These are phyloP conservation scores for Talaromyces funiculosus DNA, from an alignment of 2,329 filamentous ascomycete species.

Conservation along the genomic window DNA sequence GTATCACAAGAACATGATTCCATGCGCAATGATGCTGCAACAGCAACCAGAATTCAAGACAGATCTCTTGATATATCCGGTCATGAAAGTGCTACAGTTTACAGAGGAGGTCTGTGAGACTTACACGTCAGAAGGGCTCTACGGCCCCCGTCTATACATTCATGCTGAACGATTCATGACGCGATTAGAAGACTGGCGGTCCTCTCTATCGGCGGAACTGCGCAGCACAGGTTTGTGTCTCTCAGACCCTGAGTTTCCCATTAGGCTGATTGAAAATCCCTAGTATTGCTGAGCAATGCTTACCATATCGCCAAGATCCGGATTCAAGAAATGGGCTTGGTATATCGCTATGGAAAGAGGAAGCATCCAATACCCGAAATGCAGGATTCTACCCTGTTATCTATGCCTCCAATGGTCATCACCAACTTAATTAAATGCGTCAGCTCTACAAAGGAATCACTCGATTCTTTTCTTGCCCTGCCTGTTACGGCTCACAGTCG, in stretches of 20 bases:
- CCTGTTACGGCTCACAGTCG: slow-evolving; percentile 8
- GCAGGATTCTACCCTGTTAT: slow-evolving; percentile 12
- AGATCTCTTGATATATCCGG: slow-evolving; percentile 20
- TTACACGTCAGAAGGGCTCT: slow-evolving; percentile 13
- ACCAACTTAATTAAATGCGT: slow-evolving; percentile 15
- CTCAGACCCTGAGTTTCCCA: too few species aligned
- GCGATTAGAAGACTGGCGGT: slow-evolving; percentile 18
- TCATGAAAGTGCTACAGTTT: slow-evolving; percentile 19
- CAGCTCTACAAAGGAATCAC: slow-evolving; percentile 12
- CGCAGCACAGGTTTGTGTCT: slow-evolving; percentile 11
- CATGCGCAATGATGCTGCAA: slow-evolving; percentile 19
- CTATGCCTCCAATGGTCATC: slow-evolving; percentile 12
- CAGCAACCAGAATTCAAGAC: slow-evolving; percentile 19
- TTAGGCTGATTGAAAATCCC: background rate
- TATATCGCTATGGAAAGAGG: slow-evolving; percentile 15
- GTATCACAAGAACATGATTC: slow-evolving; percentile 17
- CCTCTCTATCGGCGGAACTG: slow-evolving; percentile 14
- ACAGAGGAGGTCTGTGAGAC: slow-evolving; percentile 18
- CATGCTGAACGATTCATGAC: slow-evolving; percentile 17
- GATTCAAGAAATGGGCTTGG: slow-evolving; percentile 16
- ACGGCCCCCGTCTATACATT: slow-evolving; percentile 12
- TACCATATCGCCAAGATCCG: slow-evolving; percentile 15
- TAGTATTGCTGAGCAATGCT: slow-evolving; percentile 14
- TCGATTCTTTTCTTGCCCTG: slow-evolving; percentile 12
- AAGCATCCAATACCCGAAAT: slow-evolving; percentile 1